phyloP scores from a whole-genome alignment of 2,329 filamentous ascomycete species.

The Alternaria panax region DNA sequence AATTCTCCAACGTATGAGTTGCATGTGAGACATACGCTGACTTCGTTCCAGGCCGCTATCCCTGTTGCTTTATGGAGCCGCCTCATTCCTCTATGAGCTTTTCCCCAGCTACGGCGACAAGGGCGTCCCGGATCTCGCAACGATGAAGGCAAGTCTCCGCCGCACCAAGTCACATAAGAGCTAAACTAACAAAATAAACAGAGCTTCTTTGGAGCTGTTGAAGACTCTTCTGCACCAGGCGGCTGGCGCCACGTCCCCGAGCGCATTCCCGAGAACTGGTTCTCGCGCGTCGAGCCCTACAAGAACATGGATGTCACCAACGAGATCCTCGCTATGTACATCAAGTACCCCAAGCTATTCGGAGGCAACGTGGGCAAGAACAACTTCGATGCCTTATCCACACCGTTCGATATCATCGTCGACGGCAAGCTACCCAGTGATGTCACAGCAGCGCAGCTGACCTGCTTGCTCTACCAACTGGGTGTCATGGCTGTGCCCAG shows the following conservation, averaged over 20 bases:
- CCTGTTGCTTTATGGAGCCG: constrained; percentile 53
- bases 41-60: constrained; percentile 48
- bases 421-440: constrained; percentile 47
- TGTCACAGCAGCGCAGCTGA: constrained; percentile 34
- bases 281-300: constrained; percentile 44
- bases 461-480: constrained; percentile 57
- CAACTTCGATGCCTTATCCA: constrained; percentile 48
- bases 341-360: constrained; percentile 54
- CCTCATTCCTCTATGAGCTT: constrained; percentile 55
- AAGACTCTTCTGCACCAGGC: constrained; percentile 45
- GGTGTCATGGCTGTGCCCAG: constrained; percentile 49
- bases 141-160: constrained; percentile 13
- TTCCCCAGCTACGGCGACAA: constrained; percentile 45
- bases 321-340: constrained; percentile 54
- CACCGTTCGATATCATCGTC: constrained; percentile 48
- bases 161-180: background rate
- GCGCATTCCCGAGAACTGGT: constrained; percentile 54
- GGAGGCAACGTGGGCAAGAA: constrained; percentile 53
- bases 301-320: constrained; percentile 45
- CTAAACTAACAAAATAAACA: background rate
- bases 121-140: constrained; percentile 26
- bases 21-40: too few species aligned
- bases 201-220: constrained; percentile 52
- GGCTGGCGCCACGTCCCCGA: constrained; percentile 50
- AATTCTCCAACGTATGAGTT: too few species aligned